Percentiles rank a stretch among this genome's conserved stretches.
phyloP scores from a whole-genome alignment of 306 rosid species.

The Dalbergia cultrata region DNA sequence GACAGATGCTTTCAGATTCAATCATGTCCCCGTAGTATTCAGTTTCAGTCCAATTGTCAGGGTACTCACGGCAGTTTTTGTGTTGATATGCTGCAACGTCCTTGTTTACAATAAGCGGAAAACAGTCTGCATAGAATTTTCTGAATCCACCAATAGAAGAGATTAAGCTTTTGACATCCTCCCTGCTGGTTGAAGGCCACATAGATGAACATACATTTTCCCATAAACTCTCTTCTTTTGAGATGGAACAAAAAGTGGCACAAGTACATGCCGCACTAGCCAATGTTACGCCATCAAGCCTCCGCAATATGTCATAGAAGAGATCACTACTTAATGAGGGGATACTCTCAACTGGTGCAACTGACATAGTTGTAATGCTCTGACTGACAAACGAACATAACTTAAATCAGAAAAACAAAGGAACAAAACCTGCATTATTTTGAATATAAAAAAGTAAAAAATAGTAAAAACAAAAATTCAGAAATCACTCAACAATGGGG shows the following conservation, averaged over 20 bases:
- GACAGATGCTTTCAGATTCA: constrained; percentile 60
- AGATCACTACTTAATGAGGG: constrained; percentile 74
- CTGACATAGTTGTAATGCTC: constrained; percentile 46
- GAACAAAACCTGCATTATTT: constrained; percentile 6
- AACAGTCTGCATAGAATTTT: constrained; percentile 84
- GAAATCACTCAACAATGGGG: neutral
- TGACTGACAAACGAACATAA: constrained; percentile 49
- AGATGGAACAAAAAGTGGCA: constrained; percentile 73
- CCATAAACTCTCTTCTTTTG: constrained; percentile 82
- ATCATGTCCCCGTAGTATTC: constrained; percentile 73
- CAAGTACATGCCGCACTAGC: constrained; percentile 85
- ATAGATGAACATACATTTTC: constrained; percentile 76
- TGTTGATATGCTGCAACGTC: constrained; percentile 60
- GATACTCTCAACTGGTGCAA: constrained; percentile 60
- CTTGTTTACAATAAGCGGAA: constrained; percentile 75
- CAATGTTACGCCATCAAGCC: constrained; percentile 81
- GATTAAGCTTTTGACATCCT: constrained; percentile 73
- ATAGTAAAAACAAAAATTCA: neutral
- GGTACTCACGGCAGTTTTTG: constrained; percentile 60
- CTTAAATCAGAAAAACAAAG: constrained; percentile 9
- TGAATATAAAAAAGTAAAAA: neutral
- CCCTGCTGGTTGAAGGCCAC: constrained; percentile 85
- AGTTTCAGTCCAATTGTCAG: constrained; percentile 82
- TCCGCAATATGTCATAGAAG: constrained; percentile 74
- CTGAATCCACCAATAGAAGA: constrained; percentile 78